These are phyloP conservation scores for Amanita pallidorosea DNA, from an alignment of 768 basidiomycete genomes.

Conservation along the genomic window DNA sequence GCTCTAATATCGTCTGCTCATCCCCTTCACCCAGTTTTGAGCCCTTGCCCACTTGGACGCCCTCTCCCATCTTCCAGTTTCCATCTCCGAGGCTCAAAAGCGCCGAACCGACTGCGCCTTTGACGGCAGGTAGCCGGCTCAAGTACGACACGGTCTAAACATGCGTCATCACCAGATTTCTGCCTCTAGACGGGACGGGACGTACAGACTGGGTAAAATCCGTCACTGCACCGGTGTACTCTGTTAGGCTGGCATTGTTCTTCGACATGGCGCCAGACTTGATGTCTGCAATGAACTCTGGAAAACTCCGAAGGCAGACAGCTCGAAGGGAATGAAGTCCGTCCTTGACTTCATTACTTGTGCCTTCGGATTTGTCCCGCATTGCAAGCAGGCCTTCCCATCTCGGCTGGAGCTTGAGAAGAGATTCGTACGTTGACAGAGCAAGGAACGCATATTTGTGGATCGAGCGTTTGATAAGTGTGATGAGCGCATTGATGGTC, in stretches of 20 bases:
- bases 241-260: constrained; percentile 40
- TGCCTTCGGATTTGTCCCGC: constrained; percentile 32
- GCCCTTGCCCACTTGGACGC: constrained; percentile 48
- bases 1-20: constrained; percentile 55
- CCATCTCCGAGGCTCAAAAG: constrained; percentile 71
- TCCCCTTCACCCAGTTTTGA: constrained; percentile 40
- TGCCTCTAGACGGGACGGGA: constrained; percentile 7
- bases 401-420: constrained; percentile 42
- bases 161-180: neutral
- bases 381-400: constrained; percentile 60
- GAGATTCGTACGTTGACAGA: constrained; percentile 52
- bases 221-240: constrained; percentile 38
- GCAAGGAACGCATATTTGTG: constrained; percentile 76
- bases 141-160: constrained; percentile 57
- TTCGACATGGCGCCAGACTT: constrained; percentile 50
- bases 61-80: constrained; percentile 90
- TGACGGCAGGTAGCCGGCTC: constrained; percentile 59
- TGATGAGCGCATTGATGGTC: constrained; percentile 51
- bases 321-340: constrained; percentile 52
- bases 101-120: constrained; percentile 53
- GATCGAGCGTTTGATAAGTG: constrained; percentile 66
- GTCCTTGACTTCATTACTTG: constrained; percentile 63
- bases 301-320: constrained; percentile 72
- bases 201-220: constrained; percentile 49
- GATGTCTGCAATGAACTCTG: constrained; percentile 73